A percentile compares a stretch with the other conserved stretches of the same genome.
Evolutionary conservation across 2,329 filamentous ascomycete species (phyloP).

Genomic region (Fusarium pilosicola): DNA sequence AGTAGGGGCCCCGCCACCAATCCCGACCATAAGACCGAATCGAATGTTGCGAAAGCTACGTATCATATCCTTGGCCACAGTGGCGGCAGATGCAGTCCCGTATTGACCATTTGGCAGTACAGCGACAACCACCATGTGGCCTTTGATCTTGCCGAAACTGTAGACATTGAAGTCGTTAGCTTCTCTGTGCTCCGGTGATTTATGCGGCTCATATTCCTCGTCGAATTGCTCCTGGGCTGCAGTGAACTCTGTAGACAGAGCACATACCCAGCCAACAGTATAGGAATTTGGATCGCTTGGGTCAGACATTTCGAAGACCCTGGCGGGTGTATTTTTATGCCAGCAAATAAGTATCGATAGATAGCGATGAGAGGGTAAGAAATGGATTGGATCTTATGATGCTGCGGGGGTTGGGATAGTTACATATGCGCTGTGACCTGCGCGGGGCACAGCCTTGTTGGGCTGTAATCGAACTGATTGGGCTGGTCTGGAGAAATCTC

Average conservation of each 20-base stretch:
- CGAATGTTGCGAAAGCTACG: background rate
- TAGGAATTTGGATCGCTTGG: background rate
- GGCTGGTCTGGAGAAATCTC: background rate
- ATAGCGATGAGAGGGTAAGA: background rate
- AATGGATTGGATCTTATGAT: fast-evolving
- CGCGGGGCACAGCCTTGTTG: background rate
- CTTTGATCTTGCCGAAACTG: background rate
- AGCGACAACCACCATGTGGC: background rate
- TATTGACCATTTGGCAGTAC: background rate
- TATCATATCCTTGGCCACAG: background rate
- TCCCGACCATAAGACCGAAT: background rate
- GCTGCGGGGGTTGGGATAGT: fast-evolving
- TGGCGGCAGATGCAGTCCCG: fast-evolving
- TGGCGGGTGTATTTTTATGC: background rate
- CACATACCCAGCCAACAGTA: background rate
- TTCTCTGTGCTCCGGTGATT: fast-evolving
- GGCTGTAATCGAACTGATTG: background rate
- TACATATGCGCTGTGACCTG: background rate
- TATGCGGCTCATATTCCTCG: fast-evolving
- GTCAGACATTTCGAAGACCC: fast-evolving
- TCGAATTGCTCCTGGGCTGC: background rate
- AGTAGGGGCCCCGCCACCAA: fast-evolving
- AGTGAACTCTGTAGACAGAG: background rate
- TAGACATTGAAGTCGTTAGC: fast-evolving
- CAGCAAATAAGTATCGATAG: background rate